Evolutionary conservation across 1,284 basidiomycete species (phyloP).

Genomic region (Sporisorium graminicola): DNA sequence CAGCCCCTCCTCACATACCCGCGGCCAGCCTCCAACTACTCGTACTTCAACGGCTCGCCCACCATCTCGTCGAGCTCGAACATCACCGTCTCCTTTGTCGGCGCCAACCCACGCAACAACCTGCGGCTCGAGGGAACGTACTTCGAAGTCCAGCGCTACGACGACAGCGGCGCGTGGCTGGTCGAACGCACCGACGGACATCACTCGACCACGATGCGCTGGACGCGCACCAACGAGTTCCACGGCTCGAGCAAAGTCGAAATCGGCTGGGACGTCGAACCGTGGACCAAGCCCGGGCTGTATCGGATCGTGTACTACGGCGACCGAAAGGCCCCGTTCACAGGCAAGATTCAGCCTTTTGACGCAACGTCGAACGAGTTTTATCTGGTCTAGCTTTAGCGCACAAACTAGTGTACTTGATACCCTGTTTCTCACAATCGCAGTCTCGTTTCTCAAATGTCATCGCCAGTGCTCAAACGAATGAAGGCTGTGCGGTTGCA

Average conservation of each 20-base stretch:
- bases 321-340: slow-evolving; percentile 77
- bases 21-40: slow-evolving; percentile 72
- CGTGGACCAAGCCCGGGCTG: slow-evolving; percentile 74
- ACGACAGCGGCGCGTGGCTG: slow-evolving; percentile 73
- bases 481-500: too few relatives aligned
- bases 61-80: slow-evolving; percentile 69
- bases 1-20: slow-evolving; percentile 74
- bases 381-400: slow-evolving; percentile 27
- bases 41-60: slow-evolving; percentile 10
- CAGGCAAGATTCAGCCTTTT: slow-evolving; percentile 46
- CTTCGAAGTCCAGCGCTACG: slow-evolving; percentile 76
- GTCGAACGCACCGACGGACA: slow-evolving; percentile 81
- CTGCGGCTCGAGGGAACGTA: slow-evolving; percentile 81
- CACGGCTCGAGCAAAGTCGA: slow-evolving; percentile 44
- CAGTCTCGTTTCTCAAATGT: background rate
- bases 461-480: background rate
- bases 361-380: slow-evolving; percentile 29
- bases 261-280: slow-evolving; percentile 52
- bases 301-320: slow-evolving; percentile 82
- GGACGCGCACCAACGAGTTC: slow-evolving; percentile 71
- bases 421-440: background rate
- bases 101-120: slow-evolving; percentile 85
- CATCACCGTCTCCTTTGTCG: slow-evolving; percentile 78
- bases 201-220: slow-evolving; percentile 80
- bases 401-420: background rate